Evolutionary conservation across 2,329 filamentous ascomycete genomes (phyloP).

Genomic region (Monosporascus sp.): DNA sequence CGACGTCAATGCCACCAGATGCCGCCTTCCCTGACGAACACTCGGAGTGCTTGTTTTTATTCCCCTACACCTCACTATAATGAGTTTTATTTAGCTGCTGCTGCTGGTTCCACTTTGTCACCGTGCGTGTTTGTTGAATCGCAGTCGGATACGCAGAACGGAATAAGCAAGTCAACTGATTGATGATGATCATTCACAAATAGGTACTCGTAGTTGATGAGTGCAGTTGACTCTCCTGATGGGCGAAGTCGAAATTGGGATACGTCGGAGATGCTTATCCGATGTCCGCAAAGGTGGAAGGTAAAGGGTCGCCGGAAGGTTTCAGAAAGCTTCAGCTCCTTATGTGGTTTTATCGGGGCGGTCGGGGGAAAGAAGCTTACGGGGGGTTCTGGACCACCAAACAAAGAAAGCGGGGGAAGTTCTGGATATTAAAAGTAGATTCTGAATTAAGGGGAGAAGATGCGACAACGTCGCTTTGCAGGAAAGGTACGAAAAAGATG

Average conservation of each 20-base stretch:
- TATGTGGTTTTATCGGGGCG: neutral
- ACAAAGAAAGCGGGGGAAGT: neutral
- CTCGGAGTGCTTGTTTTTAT: neutral
- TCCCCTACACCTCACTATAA: neutral
- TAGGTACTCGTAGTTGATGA: neutral
- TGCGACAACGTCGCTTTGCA: too few species aligned
- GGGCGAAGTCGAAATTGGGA: too few species aligned
- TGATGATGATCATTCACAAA: neutral
- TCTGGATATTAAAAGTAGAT: neutral
- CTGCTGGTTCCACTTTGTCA: neutral
- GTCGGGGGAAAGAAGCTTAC: neutral
- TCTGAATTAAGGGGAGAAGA: too few species aligned
- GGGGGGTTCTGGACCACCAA: neutral
- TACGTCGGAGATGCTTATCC: too few species aligned
- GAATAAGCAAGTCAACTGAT: too few species aligned
- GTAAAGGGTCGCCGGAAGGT: neutral
- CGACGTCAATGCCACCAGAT: slow-evolving; percentile 5
- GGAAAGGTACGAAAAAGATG: too few species aligned
- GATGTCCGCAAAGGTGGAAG: too few species aligned
- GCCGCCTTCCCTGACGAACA: neutral
- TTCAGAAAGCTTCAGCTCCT: neutral
- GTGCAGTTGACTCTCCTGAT: too few species aligned
- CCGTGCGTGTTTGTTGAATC: too few species aligned
- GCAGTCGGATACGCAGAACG: too few species aligned
- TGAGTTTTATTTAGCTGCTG: neutral